A percentile compares a stretch with the other conserved stretches of the same genome.
Evolutionary conservation across 2,329 filamentous ascomycete species (phyloP).

Genomic region (Harringtonia aguacate): DNA sequence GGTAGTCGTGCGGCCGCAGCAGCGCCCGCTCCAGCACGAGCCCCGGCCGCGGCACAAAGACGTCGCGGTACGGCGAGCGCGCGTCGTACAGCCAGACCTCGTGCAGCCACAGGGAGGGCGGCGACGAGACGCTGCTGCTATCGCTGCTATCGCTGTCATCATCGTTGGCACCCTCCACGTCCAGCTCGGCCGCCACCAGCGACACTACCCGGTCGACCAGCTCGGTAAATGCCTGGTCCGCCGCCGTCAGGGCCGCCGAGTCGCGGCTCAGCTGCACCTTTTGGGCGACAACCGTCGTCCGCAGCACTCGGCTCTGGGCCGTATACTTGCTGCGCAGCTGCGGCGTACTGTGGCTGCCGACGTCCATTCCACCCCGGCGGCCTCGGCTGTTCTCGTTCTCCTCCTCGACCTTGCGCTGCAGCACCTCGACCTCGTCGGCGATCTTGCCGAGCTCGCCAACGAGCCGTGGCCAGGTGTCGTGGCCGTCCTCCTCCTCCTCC

Average conservation of each 20-base stretch:
- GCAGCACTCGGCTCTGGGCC: constrained; percentile 55
- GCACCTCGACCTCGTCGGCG: constrained; percentile 31
- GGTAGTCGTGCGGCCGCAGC: constrained; percentile 63
- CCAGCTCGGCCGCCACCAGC: constrained; percentile 28
- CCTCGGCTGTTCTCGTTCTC: constrained; percentile 26
- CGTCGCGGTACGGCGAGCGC: constrained; percentile 56
- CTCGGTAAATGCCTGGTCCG: constrained; percentile 60
- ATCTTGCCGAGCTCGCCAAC: constrained; percentile 26
- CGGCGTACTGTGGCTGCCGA: background rate
- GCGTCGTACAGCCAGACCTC: constrained; percentile 71
- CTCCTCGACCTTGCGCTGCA: constrained; percentile 34
- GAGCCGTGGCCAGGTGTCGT: constrained; percentile 10
- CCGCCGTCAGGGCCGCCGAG: constrained; percentile 56
- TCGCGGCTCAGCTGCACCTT: constrained; percentile 72
- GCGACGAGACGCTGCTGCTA: background rate
- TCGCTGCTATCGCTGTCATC: background rate
- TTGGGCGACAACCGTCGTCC: constrained; percentile 71
- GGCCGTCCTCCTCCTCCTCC: background rate
- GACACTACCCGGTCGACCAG: constrained; percentile 48
- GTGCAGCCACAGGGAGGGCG: constrained; percentile 40
- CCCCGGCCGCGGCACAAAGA: constrained; percentile 65
- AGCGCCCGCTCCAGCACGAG: constrained; percentile 62
- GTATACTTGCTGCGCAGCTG: constrained; percentile 64
- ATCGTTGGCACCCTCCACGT: constrained; percentile 24
- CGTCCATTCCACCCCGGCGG: no score